phyloP scores from a whole-genome alignment of 139 green algal genomes.

The Tetraselmis chui region DNA sequence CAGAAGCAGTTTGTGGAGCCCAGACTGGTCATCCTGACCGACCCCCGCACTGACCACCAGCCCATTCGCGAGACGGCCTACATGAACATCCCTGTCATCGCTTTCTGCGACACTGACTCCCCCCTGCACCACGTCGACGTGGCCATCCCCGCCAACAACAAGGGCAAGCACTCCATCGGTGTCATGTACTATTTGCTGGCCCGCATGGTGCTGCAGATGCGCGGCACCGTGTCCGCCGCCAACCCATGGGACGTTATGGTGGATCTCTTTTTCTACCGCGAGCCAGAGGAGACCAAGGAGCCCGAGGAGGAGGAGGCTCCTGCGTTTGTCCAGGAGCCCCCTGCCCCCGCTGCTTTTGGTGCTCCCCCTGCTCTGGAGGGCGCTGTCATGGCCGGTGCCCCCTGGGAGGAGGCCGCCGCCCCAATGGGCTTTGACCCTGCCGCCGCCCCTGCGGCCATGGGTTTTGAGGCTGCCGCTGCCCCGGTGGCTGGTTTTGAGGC shows the following conservation, averaged over 20 bases:
- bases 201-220: conserved; percentile 74
- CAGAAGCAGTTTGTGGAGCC: conserved; percentile 97
- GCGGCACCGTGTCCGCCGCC: conserved; percentile 66
- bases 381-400: neutral
- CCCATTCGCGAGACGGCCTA: conserved; percentile 94
- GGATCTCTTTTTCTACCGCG: conserved; percentile 99
- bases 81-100: conserved; percentile 98
- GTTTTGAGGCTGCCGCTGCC: neutral
- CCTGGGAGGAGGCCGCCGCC: neutral
- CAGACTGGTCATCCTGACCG: conserved; percentile 91
- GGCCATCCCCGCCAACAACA: conserved; percentile 99
- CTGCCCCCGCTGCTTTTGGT: neutral
- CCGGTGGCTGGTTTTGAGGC: neutral
- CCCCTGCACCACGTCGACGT: conserved; percentile 88
- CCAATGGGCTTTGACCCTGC: neutral
- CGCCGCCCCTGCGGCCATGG: neutral
- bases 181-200: conserved; percentile 95
- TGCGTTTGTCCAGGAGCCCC: neutral
- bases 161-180: conserved; percentile 84
- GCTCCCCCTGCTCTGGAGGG: neutral
- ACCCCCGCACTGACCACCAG: conserved; percentile 91
- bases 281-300: conserved; percentile 82
- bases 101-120: conserved; percentile 99
- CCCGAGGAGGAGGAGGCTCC: conserved; percentile 40
- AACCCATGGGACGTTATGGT: conserved; percentile 92